A percentile compares a stretch with the other conserved stretches of the same genome.
Evolutionary conservation across 352 stramenopile species (phyloP).

Genomic region (Thalassiosira mediterranea): DNA sequence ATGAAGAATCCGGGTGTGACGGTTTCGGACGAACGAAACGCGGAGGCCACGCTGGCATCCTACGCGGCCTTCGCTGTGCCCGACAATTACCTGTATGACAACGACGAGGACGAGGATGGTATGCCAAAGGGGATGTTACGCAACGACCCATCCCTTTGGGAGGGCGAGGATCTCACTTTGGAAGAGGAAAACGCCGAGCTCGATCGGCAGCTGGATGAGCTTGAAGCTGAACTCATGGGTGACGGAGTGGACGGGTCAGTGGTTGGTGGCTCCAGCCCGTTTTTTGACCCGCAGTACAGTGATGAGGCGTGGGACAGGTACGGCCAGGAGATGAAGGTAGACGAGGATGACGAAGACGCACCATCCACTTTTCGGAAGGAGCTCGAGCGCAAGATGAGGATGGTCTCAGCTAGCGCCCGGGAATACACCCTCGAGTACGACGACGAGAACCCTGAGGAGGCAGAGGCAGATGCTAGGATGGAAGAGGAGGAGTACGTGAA

Average conservation of each 20-base stretch:
- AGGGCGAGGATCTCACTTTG: constrained; percentile 49
- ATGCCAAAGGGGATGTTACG: constrained; percentile 7
- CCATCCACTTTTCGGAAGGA: constrained; percentile 42
- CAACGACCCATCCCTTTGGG: constrained; percentile 50
- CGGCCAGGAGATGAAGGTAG: constrained; percentile 9
- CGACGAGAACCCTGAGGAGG: constrained; percentile 52
- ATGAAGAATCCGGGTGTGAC: constrained; percentile 50
- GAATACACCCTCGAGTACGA: constrained; percentile 58
- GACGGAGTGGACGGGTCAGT: constrained; percentile 47
- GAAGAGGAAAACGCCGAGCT: constrained; percentile 56
- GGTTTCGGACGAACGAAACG: constrained; percentile 38
- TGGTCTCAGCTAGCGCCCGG: constrained; percentile 36
- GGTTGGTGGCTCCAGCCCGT: constrained; percentile 51
- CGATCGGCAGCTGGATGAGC: constrained; percentile 57
- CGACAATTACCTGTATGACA: constrained; percentile 77
- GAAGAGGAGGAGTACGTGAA: constrained; percentile 48
- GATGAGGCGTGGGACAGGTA: constrained; percentile 60
- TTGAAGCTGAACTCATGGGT: constrained; percentile 53
- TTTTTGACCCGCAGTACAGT: constrained; percentile 41
- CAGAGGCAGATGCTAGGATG: constrained; percentile 31
- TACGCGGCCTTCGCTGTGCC: constrained; percentile 62
- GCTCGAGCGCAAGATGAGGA: constrained; percentile 46
- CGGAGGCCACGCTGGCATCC: constrained; percentile 61
- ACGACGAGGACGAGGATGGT: constrained; percentile 68
- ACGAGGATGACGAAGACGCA: constrained; percentile 17